phyloP scores from a whole-genome alignment of 805 yeast genomes.

The Wickerhamiella cacticola region DNA sequence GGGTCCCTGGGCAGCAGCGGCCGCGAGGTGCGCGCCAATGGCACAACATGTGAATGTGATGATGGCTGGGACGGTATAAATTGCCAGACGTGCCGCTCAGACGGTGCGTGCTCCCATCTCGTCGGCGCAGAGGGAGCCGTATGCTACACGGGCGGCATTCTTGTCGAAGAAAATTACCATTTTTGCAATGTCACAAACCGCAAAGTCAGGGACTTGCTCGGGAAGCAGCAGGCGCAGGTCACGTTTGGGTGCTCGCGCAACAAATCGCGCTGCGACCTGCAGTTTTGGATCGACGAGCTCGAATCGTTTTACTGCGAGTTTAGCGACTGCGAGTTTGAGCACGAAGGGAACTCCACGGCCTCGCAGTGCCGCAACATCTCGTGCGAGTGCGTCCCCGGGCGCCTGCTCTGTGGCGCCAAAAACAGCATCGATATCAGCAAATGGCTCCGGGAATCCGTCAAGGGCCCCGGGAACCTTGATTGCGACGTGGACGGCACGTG shows the following conservation, averaged over 20 bases:
- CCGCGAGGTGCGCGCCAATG: constrained; percentile 45
- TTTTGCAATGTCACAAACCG: constrained; percentile 88
- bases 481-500: constrained; percentile 62
- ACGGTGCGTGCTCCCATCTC: constrained; percentile 68
- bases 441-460: constrained; percentile 75
- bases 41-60: constrained; percentile 54
- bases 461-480: constrained; percentile 84
- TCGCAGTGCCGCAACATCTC: constrained; percentile 65
- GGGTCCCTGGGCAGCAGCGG: constrained; percentile 62
- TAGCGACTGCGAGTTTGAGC: constrained; percentile 55
- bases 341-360: constrained; percentile 50
- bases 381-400: constrained; percentile 86
- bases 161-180: constrained; percentile 71
- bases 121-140: constrained; percentile 71
- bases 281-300: constrained; percentile 85
- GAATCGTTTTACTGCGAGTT: constrained; percentile 89
- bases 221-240: constrained; percentile 79
- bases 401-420: constrained; percentile 85
- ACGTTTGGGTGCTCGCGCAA: constrained; percentile 77
- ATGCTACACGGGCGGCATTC: constrained; percentile 74
- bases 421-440: constrained; percentile 94
- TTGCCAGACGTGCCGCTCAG: constrained; percentile 68
- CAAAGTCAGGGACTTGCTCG: constrained; percentile 67
- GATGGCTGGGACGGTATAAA: constrained; percentile 92
- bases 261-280: constrained; percentile 63